phyloP scores from a whole-genome alignment of 352 stramenopile genomes.

The Albugo candida region DNA sequence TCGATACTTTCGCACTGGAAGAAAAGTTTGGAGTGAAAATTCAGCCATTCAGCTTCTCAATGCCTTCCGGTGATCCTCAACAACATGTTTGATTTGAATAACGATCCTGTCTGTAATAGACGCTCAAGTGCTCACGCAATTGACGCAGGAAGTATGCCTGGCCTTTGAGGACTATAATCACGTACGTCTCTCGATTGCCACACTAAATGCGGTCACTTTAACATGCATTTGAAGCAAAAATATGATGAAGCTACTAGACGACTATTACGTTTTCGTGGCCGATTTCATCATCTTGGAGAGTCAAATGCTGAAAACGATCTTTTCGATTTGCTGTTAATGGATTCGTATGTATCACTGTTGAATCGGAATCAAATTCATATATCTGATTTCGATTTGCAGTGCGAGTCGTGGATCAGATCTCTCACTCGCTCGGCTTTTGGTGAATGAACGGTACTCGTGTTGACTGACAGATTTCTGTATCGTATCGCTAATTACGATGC shows the following conservation, averaged over 20 bases:
- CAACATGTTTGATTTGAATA: background rate
- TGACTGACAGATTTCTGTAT: background rate
- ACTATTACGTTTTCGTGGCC: conserved; percentile 38
- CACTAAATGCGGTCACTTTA: background rate
- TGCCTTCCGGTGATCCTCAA: conserved; percentile 8
- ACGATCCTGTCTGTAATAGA: background rate
- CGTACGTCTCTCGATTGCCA: conserved; percentile 14
- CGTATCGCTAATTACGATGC: background rate
- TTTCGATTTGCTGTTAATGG: conserved; percentile 50
- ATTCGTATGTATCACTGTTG: conserved; percentile 23
- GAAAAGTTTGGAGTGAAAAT: conserved; percentile 19
- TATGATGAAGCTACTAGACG: conserved; percentile 34
- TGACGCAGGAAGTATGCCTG: conserved; percentile 34
- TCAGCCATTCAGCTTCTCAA: conserved; percentile 40
- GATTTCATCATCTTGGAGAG: conserved; percentile 45
- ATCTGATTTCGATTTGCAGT: conserved; percentile 12
- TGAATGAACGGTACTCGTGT: conserved; percentile 43
- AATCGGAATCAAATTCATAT: background rate
- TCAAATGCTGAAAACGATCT: conserved; percentile 55
- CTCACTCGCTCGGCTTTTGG: conserved; percentile 47
- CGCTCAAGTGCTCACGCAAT: conserved; percentile 17
- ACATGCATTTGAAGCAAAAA: conserved; percentile 11
- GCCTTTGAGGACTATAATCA: conserved; percentile 51
- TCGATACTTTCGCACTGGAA: background rate
- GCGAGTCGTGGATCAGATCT: conserved; percentile 47